These are phyloP conservation scores for Colletotrichum liriopes DNA, from an alignment of 2,329 filamentous ascomycete species.

Conservation along the genomic window DNA sequence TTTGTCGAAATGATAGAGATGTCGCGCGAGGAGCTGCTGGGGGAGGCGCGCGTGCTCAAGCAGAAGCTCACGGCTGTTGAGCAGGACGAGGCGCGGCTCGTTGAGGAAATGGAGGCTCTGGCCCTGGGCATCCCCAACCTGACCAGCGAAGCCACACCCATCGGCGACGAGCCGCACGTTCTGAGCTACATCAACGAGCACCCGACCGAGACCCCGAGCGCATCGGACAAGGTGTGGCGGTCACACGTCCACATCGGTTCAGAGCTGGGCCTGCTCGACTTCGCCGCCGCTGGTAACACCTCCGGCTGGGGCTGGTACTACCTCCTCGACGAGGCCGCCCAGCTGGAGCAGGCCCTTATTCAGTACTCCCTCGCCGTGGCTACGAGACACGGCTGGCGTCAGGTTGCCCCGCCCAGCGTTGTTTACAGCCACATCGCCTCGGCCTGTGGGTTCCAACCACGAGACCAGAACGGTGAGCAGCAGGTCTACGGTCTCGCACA, in stretches of 20 bases:
- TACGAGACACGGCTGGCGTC: constrained; percentile 81
- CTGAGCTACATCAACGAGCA: constrained; percentile 86
- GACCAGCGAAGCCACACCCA: constrained; percentile 82
- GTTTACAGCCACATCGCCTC: constrained; percentile 93
- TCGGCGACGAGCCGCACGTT: constrained; percentile 75
- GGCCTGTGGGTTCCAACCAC: constrained; percentile 94
- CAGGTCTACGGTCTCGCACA: constrained; percentile 90
- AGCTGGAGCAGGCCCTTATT: constrained; percentile 94
- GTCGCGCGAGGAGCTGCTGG: constrained; percentile 69
- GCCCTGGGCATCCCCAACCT: constrained; percentile 89
- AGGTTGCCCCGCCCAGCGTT: constrained; percentile 88
- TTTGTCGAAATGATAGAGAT: constrained; percentile 54
- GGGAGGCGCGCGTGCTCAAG: constrained; percentile 78
- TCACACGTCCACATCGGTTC: constrained; percentile 91
- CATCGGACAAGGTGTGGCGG: constrained; percentile 68
- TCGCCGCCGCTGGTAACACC: constrained; percentile 83
- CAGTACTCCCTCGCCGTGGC: constrained; percentile 87
- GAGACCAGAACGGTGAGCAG: constrained; percentile 91
- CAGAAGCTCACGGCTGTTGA: constrained; percentile 73
- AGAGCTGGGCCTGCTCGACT: constrained; percentile 92
- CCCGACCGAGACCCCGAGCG: constrained; percentile 57
- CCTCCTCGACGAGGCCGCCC: constrained; percentile 89
- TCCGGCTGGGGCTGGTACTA: constrained; percentile 99
- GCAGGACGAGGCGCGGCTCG: constrained; percentile 71
- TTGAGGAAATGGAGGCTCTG: constrained; percentile 78